Evolutionary conservation across 2,329 filamentous ascomycete genomes (phyloP).

Genomic region (Fusarium decemcellulare): DNA sequence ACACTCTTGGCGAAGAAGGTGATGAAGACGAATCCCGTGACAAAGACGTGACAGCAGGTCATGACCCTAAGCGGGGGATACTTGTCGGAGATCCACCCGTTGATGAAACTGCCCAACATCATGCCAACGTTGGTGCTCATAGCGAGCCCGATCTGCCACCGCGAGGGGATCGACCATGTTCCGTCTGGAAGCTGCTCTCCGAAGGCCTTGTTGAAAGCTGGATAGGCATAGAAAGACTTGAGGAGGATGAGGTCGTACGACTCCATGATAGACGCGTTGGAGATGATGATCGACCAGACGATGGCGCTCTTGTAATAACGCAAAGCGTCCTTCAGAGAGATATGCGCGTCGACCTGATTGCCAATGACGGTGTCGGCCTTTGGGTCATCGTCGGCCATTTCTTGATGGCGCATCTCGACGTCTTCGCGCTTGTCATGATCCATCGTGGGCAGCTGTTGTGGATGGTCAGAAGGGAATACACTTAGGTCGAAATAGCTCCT

Average conservation of each 20-base stretch:
- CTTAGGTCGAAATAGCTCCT: no score
- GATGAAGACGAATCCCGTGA: background rate
- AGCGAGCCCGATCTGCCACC: background rate
- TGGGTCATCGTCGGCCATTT: background rate
- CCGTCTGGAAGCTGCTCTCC: conserved; percentile 2
- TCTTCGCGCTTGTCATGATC: background rate
- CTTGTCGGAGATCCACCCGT: background rate
- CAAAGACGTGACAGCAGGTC: background rate
- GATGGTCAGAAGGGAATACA: background rate
- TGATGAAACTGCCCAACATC: background rate
- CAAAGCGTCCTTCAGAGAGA: conserved; percentile 4
- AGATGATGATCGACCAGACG: conserved; percentile 15
- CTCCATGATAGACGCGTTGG: conserved; percentile 23
- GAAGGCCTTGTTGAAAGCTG: conserved; percentile 10
- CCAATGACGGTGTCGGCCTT: background rate
- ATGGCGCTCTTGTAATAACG: conserved; percentile 15
- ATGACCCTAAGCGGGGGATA: background rate
- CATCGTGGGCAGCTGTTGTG: background rate
- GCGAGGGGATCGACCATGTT: background rate
- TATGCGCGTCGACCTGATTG: background rate
- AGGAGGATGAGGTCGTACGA: conserved; percentile 17
- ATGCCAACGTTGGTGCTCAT: background rate
- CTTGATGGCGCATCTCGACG: background rate
- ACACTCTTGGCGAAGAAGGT: background rate
- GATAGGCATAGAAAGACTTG: conserved; percentile 17